Evolutionary conservation across 2,329 filamentous ascomycete species (phyloP).

Genomic region (Penicillium paneum): DNA sequence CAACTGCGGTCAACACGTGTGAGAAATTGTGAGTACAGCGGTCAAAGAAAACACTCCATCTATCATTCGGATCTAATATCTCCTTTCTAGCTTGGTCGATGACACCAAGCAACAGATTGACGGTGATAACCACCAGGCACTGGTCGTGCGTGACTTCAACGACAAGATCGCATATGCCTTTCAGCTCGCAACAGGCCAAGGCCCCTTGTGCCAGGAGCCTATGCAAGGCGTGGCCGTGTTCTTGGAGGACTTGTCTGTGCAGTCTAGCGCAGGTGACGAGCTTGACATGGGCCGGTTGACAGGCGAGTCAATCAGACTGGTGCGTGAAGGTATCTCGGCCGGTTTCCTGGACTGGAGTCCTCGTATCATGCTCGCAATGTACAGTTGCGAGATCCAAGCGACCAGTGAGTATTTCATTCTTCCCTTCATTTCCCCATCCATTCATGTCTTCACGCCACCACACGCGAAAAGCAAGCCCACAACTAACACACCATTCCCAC

Average conservation of each 20-base stretch:
- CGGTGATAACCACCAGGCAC: slow-evolving; percentile 26
- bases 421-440: not conserved
- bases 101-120: slow-evolving; percentile 33
- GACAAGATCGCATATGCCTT: slow-evolving; percentile 94
- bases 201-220: slow-evolving; percentile 87
- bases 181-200: slow-evolving; percentile 84
- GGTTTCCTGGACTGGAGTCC: slow-evolving; percentile 96
- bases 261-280: slow-evolving; percentile 49
- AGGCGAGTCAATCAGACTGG: slow-evolving; percentile 86
- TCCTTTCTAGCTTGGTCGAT: slow-evolving; percentile 36
- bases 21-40: slow-evolving; percentile 62
- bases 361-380: slow-evolving; percentile 94
- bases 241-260: slow-evolving; percentile 72
- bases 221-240: slow-evolving; percentile 91
- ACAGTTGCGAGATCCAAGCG: slow-evolving; percentile 95
- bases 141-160: slow-evolving; percentile 63
- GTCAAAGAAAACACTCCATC: not conserved
- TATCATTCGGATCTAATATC: not conserved
- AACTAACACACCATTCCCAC: slow-evolving; percentile 18
- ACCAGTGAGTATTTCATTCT: slow-evolving; percentile 58
- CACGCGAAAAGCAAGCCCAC: not conserved
- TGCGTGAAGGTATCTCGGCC: slow-evolving; percentile 75
- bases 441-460: not conserved
- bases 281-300: slow-evolving; percentile 73
- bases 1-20: slow-evolving; percentile 68